phyloP scores from a whole-genome alignment of 2,329 filamentous ascomycete species.

The Rasamsonia emersonii region DNA sequence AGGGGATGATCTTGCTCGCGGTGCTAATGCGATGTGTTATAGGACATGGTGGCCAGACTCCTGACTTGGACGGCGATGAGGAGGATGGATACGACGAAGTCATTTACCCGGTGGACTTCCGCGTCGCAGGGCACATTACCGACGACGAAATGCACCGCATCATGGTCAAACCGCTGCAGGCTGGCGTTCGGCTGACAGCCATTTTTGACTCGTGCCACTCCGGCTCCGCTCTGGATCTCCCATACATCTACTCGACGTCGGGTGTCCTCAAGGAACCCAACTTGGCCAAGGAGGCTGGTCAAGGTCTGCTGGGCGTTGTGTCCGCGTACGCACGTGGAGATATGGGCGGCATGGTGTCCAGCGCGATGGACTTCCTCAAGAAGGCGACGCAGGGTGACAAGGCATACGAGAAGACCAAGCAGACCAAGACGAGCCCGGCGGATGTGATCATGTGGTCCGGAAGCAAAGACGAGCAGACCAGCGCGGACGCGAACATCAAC shows the following conservation, averaged over 20 bases:
- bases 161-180: constrained; percentile 66
- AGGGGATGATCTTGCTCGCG: no score
- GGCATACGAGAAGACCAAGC: constrained; percentile 68
- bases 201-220: constrained; percentile 64
- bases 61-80: constrained; percentile 66
- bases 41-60: constrained; percentile 69
- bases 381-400: constrained; percentile 73
- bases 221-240: constrained; percentile 57
- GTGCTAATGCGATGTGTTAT: no score
- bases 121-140: constrained; percentile 61
- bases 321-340: constrained; percentile 77
- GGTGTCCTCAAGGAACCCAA: constrained; percentile 63
- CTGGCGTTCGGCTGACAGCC: constrained; percentile 69
- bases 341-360: constrained; percentile 68
- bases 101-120: constrained; percentile 69
- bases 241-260: constrained; percentile 59
- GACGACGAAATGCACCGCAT: constrained; percentile 72
- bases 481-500: constrained; percentile 80
- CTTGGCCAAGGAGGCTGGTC: constrained; percentile 58
- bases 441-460: constrained; percentile 98
- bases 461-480: constrained; percentile 92
- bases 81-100: constrained; percentile 71
- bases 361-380: constrained; percentile 79
- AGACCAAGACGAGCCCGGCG: constrained; percentile 86
- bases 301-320: constrained; percentile 58